Conservation (phyloP, 306 rosid genomes). For the Casuarina equisetifolia region DNA sequence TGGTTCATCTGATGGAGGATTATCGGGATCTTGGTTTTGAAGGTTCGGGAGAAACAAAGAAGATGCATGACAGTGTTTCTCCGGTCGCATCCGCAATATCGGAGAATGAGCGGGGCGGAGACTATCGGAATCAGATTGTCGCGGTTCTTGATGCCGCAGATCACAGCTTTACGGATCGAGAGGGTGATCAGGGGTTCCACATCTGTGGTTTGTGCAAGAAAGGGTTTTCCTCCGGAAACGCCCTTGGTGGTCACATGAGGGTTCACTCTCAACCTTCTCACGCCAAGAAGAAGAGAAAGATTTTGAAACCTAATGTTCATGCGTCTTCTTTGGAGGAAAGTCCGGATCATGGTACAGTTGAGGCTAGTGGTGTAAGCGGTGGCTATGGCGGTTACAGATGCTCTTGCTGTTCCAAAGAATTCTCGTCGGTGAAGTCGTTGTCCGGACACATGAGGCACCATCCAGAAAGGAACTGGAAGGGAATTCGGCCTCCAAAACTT, state of each 20-base stretch:
- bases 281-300: neutral
- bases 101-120: too few species aligned
- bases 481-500: neutral
- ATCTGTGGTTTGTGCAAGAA: neutral
- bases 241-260: neutral
- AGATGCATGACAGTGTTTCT: too few species aligned
- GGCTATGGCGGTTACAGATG: neutral
- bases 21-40: too few species aligned
- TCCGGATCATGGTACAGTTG: neutral
- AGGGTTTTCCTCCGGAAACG: neutral
- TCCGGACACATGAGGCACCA: constrained; percentile 4
- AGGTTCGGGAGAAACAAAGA: too few species aligned
- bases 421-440: neutral
- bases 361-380: neutral
- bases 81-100: too few species aligned
- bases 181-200: neutral
- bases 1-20: too few species aligned
- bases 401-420: neutral
- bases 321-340: neutral
- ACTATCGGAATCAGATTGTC: too few species aligned
- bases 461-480: neutral
- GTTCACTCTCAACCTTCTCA: neutral
- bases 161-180: neutral
- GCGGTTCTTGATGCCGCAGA: neutral
- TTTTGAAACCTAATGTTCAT: neutral